Evolutionary conservation across 768 basidiomycete species (phyloP), one percentile per base, ranked within the genome.

Genomic region (Kwoniella mangroviensis): DNA sequence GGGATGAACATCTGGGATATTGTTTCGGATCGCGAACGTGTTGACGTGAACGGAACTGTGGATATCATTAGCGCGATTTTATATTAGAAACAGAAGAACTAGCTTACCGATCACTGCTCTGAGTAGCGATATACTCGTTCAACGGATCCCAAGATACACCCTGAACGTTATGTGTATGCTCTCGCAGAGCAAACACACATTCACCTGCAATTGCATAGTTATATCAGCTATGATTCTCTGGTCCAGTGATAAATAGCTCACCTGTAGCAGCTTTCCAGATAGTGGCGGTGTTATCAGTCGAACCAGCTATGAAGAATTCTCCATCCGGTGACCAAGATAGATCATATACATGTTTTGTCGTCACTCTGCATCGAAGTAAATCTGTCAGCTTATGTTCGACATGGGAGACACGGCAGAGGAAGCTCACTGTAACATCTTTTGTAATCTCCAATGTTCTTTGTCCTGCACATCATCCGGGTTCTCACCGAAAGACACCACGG

Each of bases 111-210:
- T 99, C 97, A 78, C 91, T 93, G 82, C 92, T 94, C 80, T 99
- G 97, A 0, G 97, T 98, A 3, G 97, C 95, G 70, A 99, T 92
- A 80, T 92, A 98, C 82, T 97, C 93, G 82, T 96, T 94, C 76
- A 97, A 84, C 1, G 97, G 97, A 74, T 99, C 97, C 97, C 97
- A 99, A 0, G 96, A 93, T 34, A 98, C 97, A 10, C 97, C 97
- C 85, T 99, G 97, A 0, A 99, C 97, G 80, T 92, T 98, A 83
- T 98, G 96, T 42, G 88, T 89, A 83, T 99, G 97, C 78, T 98
- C 96, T 1, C 92, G 91, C 70, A 77, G 28, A 43, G 71, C 59
- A 53, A 74, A 72, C 45, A 77, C 78, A 52, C 78, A 79, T 76
- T 79, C 78, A 28, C 77, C 79, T 81, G 58, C 15, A 26, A 21